These are phyloP conservation scores for Saturnispora hagleri DNA, from an alignment of 805 yeast species.

Conservation along the genomic window DNA sequence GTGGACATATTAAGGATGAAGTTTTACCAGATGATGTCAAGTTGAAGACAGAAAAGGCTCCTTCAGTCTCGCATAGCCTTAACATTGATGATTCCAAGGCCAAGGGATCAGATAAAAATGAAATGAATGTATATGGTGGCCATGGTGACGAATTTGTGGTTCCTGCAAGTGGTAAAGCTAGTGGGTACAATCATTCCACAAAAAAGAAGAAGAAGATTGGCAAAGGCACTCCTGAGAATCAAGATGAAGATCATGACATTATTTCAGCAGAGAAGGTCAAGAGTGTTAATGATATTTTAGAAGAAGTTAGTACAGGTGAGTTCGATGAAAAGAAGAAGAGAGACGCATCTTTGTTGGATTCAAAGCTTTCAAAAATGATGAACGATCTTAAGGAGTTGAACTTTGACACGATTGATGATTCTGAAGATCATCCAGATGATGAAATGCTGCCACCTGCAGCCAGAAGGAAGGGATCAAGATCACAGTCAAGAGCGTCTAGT, in stretches of 20 bases:
- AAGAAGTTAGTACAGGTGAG: slow-evolving; percentile 27
- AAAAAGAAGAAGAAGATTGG: slow-evolving; percentile 2
- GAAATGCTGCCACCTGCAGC: slow-evolving; percentile 36
- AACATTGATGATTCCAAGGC: neutral
- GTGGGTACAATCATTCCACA: slow-evolving; percentile 6
- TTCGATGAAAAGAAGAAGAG: slow-evolving; percentile 8
- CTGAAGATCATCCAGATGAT: slow-evolving; percentile 31
- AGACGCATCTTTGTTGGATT: neutral
- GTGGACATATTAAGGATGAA: slow-evolving; percentile 44
- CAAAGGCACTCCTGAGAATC: neutral
- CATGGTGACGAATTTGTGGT: slow-evolving; percentile 27
- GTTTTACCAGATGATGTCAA: slow-evolving; percentile 26
- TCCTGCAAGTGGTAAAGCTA: slow-evolving; percentile 26
- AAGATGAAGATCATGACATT: slow-evolving; percentile 12
- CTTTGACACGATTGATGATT: slow-evolving; percentile 24
- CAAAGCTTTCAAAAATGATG: slow-evolving; percentile 7
- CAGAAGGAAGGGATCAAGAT: slow-evolving; percentile 34
- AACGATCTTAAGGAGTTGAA: slow-evolving; percentile 6
- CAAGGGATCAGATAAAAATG: slow-evolving; percentile 7
- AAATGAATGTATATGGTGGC: slow-evolving; percentile 23
- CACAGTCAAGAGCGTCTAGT: slow-evolving; percentile 11
- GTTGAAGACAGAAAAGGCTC: neutral
- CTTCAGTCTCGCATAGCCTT: neutral
- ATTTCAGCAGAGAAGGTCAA: slow-evolving; percentile 20
- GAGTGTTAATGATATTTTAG: slow-evolving; percentile 26